Evolutionary conservation across 2,329 filamentous ascomycete genomes (phyloP).

Genomic region (Aspergillus pseudoterreus): DNA sequence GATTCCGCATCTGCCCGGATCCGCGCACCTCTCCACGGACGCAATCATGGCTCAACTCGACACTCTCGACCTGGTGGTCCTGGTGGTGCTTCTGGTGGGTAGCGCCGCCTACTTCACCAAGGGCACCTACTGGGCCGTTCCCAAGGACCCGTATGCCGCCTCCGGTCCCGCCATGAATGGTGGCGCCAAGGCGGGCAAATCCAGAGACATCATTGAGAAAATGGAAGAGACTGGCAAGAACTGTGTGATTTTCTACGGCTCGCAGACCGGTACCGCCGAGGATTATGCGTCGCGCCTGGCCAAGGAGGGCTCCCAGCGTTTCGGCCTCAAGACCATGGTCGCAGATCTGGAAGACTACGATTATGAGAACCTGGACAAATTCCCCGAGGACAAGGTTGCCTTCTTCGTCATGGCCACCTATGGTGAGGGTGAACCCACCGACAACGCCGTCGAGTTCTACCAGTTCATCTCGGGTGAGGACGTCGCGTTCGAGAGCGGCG

Average conservation of each 20-base stretch:
- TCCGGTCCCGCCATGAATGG: conserved; percentile 60
- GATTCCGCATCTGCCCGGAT: neutral
- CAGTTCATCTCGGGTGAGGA: conserved; percentile 88
- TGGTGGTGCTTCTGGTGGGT: conserved; percentile 76
- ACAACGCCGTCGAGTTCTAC: conserved; percentile 98
- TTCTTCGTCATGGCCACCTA: conserved; percentile 98
- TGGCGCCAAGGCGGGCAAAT: conserved; percentile 73
- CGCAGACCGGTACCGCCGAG: conserved; percentile 96
- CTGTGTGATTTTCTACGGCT: conserved; percentile 97
- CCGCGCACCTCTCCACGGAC: neutral
- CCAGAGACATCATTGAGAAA: conserved; percentile 89
- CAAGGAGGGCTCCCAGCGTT: conserved; percentile 95
- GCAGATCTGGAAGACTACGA: conserved; percentile 98
- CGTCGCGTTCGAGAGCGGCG: conserved; percentile 70
- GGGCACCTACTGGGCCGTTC: conserved; percentile 78
- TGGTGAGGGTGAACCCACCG: conserved; percentile 95
- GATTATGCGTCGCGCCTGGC: conserved; percentile 95
- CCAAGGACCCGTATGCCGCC: conserved; percentile 82
- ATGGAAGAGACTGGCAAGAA: conserved; percentile 96
- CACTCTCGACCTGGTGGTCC: conserved; percentile 89
- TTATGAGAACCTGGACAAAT: conserved; percentile 84
- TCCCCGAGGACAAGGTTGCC: conserved; percentile 85
- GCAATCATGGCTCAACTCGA: conserved; percentile 85
- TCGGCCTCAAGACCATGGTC: conserved; percentile 96
- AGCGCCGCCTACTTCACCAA: conserved; percentile 97